Conservation (phyloP, 2,329 filamentous ascomycete species). For the Monilinia vaccinii-corymbosi region DNA sequence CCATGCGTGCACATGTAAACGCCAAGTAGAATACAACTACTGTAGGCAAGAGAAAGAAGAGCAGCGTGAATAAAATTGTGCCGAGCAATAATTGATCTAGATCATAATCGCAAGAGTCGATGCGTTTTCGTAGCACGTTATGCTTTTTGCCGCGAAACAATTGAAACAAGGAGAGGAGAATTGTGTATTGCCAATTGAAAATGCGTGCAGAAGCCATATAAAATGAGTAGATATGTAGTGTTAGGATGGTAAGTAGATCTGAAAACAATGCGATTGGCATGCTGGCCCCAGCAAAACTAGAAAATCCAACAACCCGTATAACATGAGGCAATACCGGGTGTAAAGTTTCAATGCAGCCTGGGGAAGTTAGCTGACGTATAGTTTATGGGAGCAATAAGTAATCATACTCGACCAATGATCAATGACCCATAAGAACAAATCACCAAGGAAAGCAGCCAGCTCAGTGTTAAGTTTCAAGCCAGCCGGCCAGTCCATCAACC, state of each 20-base stretch:
- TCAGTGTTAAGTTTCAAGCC: constrained; percentile 93
- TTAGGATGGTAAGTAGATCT: constrained; percentile 82
- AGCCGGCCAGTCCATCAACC: constrained; percentile 93
- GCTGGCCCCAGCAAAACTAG: constrained; percentile 89
- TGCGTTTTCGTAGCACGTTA: constrained; percentile 92
- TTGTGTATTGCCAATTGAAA: constrained; percentile 97
- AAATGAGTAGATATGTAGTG: constrained; percentile 95
- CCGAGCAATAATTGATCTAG: constrained; percentile 92
- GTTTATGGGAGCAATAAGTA: not conserved
- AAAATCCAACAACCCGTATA: constrained; percentile 88
- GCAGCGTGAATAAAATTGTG: constrained; percentile 89
- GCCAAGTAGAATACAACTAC: constrained; percentile 96
- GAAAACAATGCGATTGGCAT: constrained; percentile 96
- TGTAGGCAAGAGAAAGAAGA: constrained; percentile 91
- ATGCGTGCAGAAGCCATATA: constrained; percentile 95
- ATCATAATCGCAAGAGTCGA: constrained; percentile 98
- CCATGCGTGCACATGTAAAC: constrained; percentile 89
- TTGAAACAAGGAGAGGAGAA: constrained; percentile 95
- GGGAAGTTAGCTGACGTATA: not conserved
- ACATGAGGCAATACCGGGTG: constrained; percentile 75
- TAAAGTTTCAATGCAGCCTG: constrained; percentile 66
- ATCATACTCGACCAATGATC: constrained; percentile 85
- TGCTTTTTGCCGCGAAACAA: constrained; percentile 97
- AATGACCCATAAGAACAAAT: constrained; percentile 96
- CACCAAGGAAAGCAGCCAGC: constrained; percentile 85